phyloP scores from a whole-genome alignment of 331 rosid species.

The Malus hybrid region DNA sequence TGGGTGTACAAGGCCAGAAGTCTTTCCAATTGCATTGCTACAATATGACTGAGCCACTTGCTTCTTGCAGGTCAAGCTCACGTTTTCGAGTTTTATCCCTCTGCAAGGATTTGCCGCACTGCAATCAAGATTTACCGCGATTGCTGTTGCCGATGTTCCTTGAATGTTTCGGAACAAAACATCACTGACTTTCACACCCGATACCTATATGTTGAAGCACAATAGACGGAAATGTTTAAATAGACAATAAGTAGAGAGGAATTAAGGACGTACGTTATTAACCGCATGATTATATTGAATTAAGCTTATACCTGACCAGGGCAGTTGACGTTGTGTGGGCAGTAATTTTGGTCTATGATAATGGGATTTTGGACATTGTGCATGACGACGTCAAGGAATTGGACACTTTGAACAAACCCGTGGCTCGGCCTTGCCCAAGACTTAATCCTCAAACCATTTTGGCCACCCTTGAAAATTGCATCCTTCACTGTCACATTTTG shows the following conservation, averaged over 20 bases:
- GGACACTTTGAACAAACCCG: too few relatives aligned
- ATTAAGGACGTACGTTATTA: too few relatives aligned
- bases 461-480: constrained; percentile 23
- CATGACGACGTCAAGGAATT: constrained; percentile 32
- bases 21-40: constrained; percentile 28
- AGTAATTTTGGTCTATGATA: constrained; percentile 36
- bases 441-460: constrained; percentile 26
- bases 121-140: constrained; percentile 45
- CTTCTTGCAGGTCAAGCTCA: constrained; percentile 23
- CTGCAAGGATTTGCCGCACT: constrained; percentile 39
- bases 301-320: too few relatives aligned
- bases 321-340: too few relatives aligned
- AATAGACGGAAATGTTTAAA: too few relatives aligned
- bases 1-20: too few relatives aligned
- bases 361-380: constrained; percentile 39
- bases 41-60: constrained; percentile 32
- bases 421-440: too few relatives aligned
- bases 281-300: too few relatives aligned
- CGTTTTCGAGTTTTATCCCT: constrained; percentile 13
- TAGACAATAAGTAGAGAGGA: too few relatives aligned
- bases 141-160: constrained; percentile 42
- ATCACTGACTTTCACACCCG: neutral
- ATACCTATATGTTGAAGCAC: neutral
- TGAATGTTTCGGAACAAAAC: constrained; percentile 15
- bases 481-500: constrained; percentile 39